Evolutionary conservation across 1,284 basidiomycete species (phyloP), one percentile per base, ranked within the genome.

Genomic region (Fomes fomentarius): DNA sequence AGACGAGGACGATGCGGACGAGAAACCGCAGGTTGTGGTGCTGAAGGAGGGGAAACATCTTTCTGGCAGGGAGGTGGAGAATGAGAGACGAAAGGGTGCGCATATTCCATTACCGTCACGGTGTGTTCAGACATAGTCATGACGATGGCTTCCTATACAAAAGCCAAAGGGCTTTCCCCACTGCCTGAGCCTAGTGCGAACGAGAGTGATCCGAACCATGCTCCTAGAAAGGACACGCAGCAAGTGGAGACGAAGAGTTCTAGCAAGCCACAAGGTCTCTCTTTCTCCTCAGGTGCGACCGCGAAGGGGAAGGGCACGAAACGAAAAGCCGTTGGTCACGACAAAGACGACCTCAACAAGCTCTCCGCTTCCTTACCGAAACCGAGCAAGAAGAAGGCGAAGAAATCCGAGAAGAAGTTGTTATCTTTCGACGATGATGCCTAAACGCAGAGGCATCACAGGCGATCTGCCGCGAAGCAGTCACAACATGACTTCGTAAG

Each of bases 21-120:
- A 95, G 71, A 85, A 81, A 60, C 93, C 93, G 8, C 89, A 92
- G 68, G 84, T 95, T 3, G 90, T 95, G 1, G 93, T 95, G 9
- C 69, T 95, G 61, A 91, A 82, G 66, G 83, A 89, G 63, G 93
- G 93, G 25, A 93, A 91, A 66, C 93, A 95, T 73, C 74, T 95
- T 45, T 85, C 79, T 3, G 84, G 80, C 56, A 72, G 80, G 47
- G 89, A 95, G 65, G 91, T 80, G 2, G 89, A 91, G 76, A 87
- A 90, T 63, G 82, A 91, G 65, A 78, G 82, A 50, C 80, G 90
- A 47, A 83, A 81, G 78, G 89, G 93, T 93, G 66, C 44, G 79
- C 73, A 19, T n/a, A 33, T 21, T 38, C 49, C 35, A 31, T 40
- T 9, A n/a, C n/a, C n/a, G 25, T 33, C n/a, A 12, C 4, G 26